Evolutionary conservation across 1,139 yeast genomes (phyloP).

Genomic region (Hyphopichia pseudoburtonii): DNA sequence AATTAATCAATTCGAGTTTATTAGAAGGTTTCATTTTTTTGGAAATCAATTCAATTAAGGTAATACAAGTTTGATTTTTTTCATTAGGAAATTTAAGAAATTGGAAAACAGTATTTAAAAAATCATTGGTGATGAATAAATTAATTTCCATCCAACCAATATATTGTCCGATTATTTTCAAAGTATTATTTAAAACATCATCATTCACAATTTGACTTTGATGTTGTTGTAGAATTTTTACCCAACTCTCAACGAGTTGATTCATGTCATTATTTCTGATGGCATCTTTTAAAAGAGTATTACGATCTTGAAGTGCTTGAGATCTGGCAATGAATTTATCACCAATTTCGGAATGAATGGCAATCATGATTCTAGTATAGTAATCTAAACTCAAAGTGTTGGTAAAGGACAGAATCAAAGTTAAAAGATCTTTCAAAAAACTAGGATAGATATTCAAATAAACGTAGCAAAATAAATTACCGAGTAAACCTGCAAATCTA

Average conservation of each 20-base stretch:
- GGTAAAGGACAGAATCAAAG: slow-evolving; percentile 22
- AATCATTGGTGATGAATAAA: slow-evolving; percentile 68
- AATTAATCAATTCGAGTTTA: slow-evolving; percentile 71
- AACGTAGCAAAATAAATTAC: slow-evolving; percentile 64
- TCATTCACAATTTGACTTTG: slow-evolving; percentile 18
- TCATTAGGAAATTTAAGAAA: slow-evolving; percentile 50
- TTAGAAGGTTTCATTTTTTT: slow-evolving; percentile 92
- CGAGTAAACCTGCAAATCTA: slow-evolving; percentile 74
- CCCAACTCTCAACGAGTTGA: slow-evolving; percentile 69
- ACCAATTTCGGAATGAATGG: slow-evolving; percentile 89
- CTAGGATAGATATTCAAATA: slow-evolving; percentile 64
- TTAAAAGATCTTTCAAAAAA: slow-evolving; percentile 66
- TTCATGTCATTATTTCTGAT: slow-evolving; percentile 77
- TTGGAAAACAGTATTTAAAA: slow-evolving; percentile 61
- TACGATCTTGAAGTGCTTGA: slow-evolving; percentile 60
- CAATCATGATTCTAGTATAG: slow-evolving; percentile 68
- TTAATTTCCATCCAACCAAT: slow-evolving; percentile 94
- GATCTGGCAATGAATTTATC: slow-evolving; percentile 81
- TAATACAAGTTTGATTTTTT: slow-evolving; percentile 64
- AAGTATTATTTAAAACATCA: slow-evolving; percentile 58
- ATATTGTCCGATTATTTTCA: slow-evolving; percentile 77
- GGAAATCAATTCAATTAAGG: slow-evolving; percentile 77
- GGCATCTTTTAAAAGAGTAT: slow-evolving; percentile 73
- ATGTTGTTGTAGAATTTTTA: slow-evolving; percentile 46
- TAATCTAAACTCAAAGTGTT: slow-evolving; percentile 50